Conservation (phyloP, 345 rosid genomes). For the Eucalyptus leucophloia region DNA sequence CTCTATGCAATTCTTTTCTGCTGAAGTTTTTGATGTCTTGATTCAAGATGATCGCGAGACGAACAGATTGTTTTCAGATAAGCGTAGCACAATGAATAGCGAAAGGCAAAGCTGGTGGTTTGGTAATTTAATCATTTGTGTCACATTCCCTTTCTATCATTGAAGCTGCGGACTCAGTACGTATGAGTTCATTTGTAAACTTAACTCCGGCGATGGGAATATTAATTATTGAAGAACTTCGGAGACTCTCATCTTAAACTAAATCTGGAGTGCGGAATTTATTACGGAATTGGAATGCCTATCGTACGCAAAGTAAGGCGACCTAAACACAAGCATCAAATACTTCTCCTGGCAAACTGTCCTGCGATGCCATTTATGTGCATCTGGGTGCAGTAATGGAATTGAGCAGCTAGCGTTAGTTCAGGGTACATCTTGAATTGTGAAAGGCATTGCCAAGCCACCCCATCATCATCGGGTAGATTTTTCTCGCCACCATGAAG, state of each 20-base stretch:
- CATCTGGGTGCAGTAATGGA: not conserved
- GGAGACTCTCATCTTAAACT: not conserved
- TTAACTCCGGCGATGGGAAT: not conserved
- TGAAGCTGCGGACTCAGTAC: not conserved
- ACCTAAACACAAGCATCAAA: not conserved
- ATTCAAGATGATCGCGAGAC: not conserved
- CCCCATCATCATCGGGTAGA: not conserved
- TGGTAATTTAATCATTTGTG: not conserved
- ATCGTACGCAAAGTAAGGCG: not conserved
- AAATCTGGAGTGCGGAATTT: not conserved
- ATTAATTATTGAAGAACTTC: not conserved
- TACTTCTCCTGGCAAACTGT: not conserved
- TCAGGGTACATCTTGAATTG: not conserved
- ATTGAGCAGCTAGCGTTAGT: not conserved
- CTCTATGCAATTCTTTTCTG: not conserved
- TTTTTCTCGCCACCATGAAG: not conserved
- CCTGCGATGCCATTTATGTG: not conserved
- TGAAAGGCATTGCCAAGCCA: not conserved
- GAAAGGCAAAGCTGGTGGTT: not conserved
- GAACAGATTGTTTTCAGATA: not conserved
- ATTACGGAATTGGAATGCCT: not conserved
- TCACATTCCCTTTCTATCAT: not conserved
- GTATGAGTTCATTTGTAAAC: not conserved
- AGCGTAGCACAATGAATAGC: not conserved
- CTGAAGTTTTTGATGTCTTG: not conserved